phyloP scores from a whole-genome alignment of 2,329 filamentous ascomycete genomes.

The Penicillium digitatum region DNA sequence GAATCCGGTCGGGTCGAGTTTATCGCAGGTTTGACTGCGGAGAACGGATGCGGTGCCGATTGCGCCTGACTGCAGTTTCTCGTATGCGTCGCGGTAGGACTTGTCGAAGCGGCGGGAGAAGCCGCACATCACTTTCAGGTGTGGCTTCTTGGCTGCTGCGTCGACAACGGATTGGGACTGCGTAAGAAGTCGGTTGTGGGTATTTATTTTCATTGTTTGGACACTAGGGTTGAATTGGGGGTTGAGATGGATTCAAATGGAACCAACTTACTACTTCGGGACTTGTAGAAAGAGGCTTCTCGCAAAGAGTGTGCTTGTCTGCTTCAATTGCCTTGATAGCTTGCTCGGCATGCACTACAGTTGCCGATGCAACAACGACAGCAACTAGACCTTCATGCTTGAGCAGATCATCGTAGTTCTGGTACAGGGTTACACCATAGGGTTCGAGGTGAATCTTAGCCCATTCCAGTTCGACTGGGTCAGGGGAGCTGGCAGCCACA shows the following conservation, averaged over 20 bases:
- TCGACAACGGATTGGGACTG: constrained; percentile 60
- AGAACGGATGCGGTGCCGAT: constrained; percentile 61
- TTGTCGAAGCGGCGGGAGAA: constrained; percentile 65
- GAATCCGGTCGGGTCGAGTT: constrained; percentile 61
- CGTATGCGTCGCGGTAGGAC: constrained; percentile 59
- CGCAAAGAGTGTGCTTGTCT: constrained; percentile 55
- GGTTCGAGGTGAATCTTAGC: constrained; percentile 50
- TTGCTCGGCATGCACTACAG: constrained; percentile 55
- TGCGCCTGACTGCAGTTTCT: constrained; percentile 50
- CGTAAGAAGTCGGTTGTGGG: not conserved
- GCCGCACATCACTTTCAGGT: constrained; percentile 64
- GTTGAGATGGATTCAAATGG: not conserved
- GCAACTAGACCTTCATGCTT: constrained; percentile 54
- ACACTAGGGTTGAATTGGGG: not conserved
- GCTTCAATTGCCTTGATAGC: constrained; percentile 55
- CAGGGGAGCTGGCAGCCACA: constrained; percentile 49
- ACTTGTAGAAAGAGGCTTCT: constrained; percentile 53
- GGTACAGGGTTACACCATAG: constrained; percentile 52
- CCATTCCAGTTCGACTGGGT: constrained; percentile 48
- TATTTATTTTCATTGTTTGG: not conserved
- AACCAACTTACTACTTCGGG: constrained; percentile 52
- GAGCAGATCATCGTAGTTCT: constrained; percentile 56
- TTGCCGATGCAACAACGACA: constrained; percentile 54
- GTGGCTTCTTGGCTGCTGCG: constrained; percentile 52
- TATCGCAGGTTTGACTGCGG: constrained; percentile 65